Conservation (phyloP, 148 eudicot genomes). For the Fagopyrum esculentum region DNA sequence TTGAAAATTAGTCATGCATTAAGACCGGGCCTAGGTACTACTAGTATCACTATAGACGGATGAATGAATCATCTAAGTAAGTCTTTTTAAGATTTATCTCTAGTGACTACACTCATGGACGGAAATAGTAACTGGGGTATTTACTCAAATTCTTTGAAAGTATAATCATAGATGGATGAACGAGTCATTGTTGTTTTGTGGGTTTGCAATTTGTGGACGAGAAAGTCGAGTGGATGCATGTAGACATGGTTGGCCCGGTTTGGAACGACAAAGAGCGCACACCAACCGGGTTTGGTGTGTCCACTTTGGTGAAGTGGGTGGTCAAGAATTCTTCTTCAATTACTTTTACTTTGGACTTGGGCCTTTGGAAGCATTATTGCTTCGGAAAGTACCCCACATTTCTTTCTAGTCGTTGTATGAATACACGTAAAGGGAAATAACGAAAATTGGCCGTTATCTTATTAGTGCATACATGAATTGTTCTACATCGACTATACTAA, state of each 20-base stretch:
- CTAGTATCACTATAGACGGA: too few species aligned
- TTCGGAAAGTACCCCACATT: not conserved
- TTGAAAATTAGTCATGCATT: too few species aligned
- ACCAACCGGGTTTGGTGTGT: conserved; percentile 84
- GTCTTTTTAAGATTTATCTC: too few species aligned
- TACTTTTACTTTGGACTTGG: not conserved
- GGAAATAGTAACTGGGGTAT: too few species aligned
- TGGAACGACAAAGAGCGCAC: conserved; percentile 76
- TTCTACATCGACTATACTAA: too few species aligned
- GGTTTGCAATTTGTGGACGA: conserved; percentile 81
- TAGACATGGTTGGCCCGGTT: conserved; percentile 97
- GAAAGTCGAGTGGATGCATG: conserved; percentile 96
- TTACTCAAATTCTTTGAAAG: too few species aligned
- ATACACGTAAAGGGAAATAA: not conserved
- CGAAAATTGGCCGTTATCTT: not conserved
- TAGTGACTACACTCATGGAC: too few species aligned
- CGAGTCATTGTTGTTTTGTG: not conserved
- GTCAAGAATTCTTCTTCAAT: conserved; percentile 58
- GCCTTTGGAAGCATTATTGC: not conserved
- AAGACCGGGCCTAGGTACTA: too few species aligned
- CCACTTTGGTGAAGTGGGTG: conserved; percentile 97
- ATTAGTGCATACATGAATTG: not conserved
- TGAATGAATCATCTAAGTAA: too few species aligned
- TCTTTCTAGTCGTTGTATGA: not conserved
- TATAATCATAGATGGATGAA: too few species aligned